These are phyloP conservation scores for Monosporascus cannonballus DNA, from an alignment of 2,329 filamentous ascomycete species.

Conservation along the genomic window DNA sequence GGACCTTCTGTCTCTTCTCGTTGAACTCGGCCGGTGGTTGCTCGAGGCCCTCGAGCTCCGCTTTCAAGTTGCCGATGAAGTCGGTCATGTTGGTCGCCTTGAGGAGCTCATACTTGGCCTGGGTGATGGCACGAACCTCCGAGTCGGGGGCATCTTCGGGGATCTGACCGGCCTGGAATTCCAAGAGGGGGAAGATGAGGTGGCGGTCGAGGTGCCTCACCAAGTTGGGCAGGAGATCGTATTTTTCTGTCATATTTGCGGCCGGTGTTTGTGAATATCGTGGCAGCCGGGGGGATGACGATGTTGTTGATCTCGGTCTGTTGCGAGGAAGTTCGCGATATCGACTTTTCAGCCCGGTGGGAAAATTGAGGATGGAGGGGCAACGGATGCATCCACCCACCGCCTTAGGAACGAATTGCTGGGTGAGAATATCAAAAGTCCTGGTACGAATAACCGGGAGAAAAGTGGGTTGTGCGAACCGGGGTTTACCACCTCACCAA, in stretches of 20 bases:
- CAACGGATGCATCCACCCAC: not conserved
- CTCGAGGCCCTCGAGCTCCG: slow-evolving; percentile 76
- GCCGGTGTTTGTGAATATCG: slow-evolving; percentile 25
- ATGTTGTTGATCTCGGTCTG: slow-evolving; percentile 2
- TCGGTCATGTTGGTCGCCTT: slow-evolving; percentile 99
- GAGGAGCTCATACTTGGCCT: slow-evolving; percentile 87
- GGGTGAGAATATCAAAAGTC: slow-evolving; percentile 1
- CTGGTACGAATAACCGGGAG: slow-evolving; percentile 9
- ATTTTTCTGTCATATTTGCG: slow-evolving; percentile 52
- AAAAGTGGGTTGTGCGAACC: slow-evolving; percentile 16
- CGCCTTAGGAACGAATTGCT: not conserved
- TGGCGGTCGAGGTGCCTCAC: slow-evolving; percentile 92
- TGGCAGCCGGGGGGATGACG: slow-evolving; percentile 27
- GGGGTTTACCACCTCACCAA: not conserved
- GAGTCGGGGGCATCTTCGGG: slow-evolving; percentile 61
- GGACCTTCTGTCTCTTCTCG: slow-evolving; percentile 82
- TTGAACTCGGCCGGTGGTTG: slow-evolving; percentile 78
- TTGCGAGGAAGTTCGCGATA: not conserved
- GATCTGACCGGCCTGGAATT: slow-evolving; percentile 80
- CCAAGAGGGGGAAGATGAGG: slow-evolving; percentile 91
- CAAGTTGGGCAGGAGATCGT: slow-evolving; percentile 81
- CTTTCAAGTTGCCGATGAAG: slow-evolving; percentile 88
- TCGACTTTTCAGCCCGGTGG: not conserved
- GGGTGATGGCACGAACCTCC: slow-evolving; percentile 63
- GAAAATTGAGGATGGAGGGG: not conserved